A percentile compares a stretch with the other conserved stretches of the same genome.
These are phyloP conservation scores for Liquidambar formosana DNA, from an alignment of 164 flowering plant species.

Conservation along the genomic window DNA sequence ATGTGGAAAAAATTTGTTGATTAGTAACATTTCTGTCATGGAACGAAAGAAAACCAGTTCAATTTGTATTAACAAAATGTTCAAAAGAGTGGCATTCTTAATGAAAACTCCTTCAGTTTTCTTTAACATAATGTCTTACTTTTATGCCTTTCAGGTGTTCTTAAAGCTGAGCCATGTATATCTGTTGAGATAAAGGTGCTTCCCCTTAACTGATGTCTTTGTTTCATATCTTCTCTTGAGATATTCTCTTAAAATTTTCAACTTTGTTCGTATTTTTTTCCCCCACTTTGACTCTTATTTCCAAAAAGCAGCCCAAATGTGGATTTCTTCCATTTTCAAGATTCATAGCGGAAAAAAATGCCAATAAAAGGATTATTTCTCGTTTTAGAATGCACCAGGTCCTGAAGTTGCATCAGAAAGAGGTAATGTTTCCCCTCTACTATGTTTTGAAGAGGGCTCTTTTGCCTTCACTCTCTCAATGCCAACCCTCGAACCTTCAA, in stretches of 20 bases:
- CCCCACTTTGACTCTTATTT: slow-evolving; percentile 9
- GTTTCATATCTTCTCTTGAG: neutral
- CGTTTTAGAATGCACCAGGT: slow-evolving; percentile 90
- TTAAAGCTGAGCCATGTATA: slow-evolving; percentile 46
- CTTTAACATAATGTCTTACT: neutral
- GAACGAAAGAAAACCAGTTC: too few species aligned
- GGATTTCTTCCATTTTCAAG: slow-evolving; percentile 89
- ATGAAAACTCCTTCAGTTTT: too few species aligned
- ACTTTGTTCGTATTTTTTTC: neutral
- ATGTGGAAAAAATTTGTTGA: too few species aligned
- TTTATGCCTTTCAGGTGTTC: slow-evolving; percentile 44
- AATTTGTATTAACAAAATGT: too few species aligned
- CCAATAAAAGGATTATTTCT: slow-evolving; percentile 48
- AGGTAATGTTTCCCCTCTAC: slow-evolving; percentile 42
- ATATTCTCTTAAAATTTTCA: neutral
- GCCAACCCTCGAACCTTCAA: too few species aligned
- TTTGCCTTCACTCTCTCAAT: too few species aligned
- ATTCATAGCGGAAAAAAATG: slow-evolving; percentile 62
- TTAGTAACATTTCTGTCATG: too few species aligned
- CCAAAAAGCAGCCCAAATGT: slow-evolving; percentile 78
- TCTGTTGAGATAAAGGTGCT: slow-evolving; percentile 90
- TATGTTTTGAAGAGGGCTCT: neutral
- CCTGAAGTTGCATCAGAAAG: slow-evolving; percentile 66
- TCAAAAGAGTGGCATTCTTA: too few species aligned
- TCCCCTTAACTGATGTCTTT: neutral